Conservation (phyloP, 2,329 filamentous ascomycete species). For the Stagonosporopsis vannaccii region DNA sequence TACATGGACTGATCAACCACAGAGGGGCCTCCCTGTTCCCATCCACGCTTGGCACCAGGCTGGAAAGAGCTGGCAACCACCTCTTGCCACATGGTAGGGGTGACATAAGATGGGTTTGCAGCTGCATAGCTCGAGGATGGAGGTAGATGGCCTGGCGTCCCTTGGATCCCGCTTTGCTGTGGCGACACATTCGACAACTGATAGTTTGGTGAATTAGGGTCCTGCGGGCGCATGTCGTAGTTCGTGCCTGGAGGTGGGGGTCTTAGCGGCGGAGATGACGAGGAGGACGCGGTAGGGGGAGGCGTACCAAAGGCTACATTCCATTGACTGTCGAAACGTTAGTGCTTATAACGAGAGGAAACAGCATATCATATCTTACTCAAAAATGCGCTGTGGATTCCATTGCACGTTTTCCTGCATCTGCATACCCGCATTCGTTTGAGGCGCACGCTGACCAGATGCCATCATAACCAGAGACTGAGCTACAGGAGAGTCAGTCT, state of each 20-base stretch:
- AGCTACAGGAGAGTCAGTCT: slow-evolving; percentile 77
- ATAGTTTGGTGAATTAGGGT: slow-evolving; percentile 42
- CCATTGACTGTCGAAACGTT: slow-evolving; percentile 74
- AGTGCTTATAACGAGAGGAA: slow-evolving; percentile 5
- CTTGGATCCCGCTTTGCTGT: slow-evolving; percentile 41
- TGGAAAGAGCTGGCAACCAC: slow-evolving; percentile 54
- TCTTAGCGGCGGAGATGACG: slow-evolving; percentile 55
- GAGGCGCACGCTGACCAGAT: slow-evolving; percentile 59
- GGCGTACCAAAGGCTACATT: slow-evolving; percentile 87
- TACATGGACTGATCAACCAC: slow-evolving; percentile 50
- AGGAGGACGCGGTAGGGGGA: slow-evolving; percentile 51
- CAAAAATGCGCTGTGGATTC: slow-evolving; percentile 89
- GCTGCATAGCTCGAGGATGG: slow-evolving; percentile 45
- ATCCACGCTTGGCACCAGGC: slow-evolving; percentile 55
- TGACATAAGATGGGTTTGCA: slow-evolving; percentile 50
- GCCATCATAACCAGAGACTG: slow-evolving; percentile 76
- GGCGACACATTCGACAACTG: slow-evolving; percentile 48
- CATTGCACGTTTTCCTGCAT: slow-evolving; percentile 72
- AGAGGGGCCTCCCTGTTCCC: slow-evolving; percentile 50
- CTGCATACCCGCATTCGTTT: slow-evolving; percentile 62
- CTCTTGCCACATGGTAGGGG: slow-evolving; percentile 61
- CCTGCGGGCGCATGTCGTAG: slow-evolving; percentile 49
- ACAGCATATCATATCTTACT: slow-evolving; percentile 66
- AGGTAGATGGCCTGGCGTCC: slow-evolving; percentile 40
- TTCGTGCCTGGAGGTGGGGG: slow-evolving; percentile 50